Evolutionary conservation across 2,329 filamentous ascomycete species (phyloP).

Genomic region (Cladosporium sp.): DNA sequence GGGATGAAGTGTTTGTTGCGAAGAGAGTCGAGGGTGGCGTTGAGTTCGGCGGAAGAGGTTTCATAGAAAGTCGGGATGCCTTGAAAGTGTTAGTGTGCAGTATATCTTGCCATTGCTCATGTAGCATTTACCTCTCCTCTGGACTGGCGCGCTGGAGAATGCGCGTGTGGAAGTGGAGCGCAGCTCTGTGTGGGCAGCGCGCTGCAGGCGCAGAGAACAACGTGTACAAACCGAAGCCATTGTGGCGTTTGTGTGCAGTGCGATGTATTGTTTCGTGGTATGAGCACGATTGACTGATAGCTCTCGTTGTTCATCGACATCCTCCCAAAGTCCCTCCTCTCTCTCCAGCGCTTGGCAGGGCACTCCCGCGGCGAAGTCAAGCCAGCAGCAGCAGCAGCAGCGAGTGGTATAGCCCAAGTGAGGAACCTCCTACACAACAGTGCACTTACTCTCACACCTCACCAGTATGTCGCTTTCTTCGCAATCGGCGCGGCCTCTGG

Average conservation of each 20-base stretch:
- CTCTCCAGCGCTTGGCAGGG: conserved; percentile 9
- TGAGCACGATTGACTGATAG: neutral
- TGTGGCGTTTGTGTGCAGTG: conserved; percentile 5
- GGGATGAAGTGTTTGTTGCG: conserved; percentile 49
- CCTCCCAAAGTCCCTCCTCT: conserved; percentile 11
- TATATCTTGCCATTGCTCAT: neutral
- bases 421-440: neutral
- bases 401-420: conserved; percentile 6
- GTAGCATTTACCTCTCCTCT: conserved; percentile 18
- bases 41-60: conserved; percentile 44
- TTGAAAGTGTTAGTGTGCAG: conserved; percentile 16
- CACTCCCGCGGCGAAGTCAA: conserved; percentile 16
- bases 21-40: conserved; percentile 41
- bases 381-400: neutral
- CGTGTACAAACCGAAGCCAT: conserved; percentile 35
- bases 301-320: neutral
- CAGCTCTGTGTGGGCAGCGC: conserved; percentile 25
- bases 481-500: conserved; percentile 63
- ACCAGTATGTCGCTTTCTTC: conserved; percentile 58
- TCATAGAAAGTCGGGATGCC: conserved; percentile 44
- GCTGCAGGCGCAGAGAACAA: conserved; percentile 36
- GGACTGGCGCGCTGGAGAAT: conserved; percentile 28
- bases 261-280: neutral
- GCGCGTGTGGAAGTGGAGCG: conserved; percentile 24
- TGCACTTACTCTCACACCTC: conserved; percentile 10